A percentile compares a stretch with the other conserved stretches of the same genome.
phyloP scores from a whole-genome alignment of 2,329 filamentous ascomycete genomes.

The Nothophoma quercina region DNA sequence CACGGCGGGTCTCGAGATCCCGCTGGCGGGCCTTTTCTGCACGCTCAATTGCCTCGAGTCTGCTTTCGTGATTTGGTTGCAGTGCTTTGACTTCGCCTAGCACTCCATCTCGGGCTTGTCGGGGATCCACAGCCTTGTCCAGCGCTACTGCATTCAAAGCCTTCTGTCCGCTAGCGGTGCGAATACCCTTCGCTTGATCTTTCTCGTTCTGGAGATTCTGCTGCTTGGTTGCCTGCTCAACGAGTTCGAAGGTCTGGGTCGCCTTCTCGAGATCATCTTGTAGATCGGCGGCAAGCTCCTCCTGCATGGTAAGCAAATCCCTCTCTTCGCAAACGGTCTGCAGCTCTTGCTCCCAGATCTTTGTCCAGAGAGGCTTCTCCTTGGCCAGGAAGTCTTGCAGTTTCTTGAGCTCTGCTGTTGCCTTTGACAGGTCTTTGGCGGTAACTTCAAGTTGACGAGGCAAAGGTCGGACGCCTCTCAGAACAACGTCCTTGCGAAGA shows the following conservation, averaged over 20 bases:
- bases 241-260: constrained; percentile 88
- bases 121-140: constrained; percentile 70
- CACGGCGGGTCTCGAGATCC: constrained; percentile 78
- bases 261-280: constrained; percentile 96
- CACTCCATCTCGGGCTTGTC: constrained; percentile 86
- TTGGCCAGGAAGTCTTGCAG: constrained; percentile 90
- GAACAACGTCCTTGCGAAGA: constrained; percentile 94
- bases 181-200: constrained; percentile 55
- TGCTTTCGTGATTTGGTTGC: constrained; percentile 91
- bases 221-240: constrained; percentile 98
- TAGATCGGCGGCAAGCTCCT: constrained; percentile 90
- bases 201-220: constrained; percentile 80
- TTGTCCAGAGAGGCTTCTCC: constrained; percentile 97
- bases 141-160: constrained; percentile 44
- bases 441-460: constrained; percentile 90
- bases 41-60: constrained; percentile 95
- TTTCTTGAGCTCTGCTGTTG: constrained; percentile 87
- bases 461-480: constrained; percentile 87
- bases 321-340: constrained; percentile 95
- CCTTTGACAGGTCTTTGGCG: constrained; percentile 82
- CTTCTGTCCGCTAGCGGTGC: constrained; percentile 58
- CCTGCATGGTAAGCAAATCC: constrained; percentile 93
- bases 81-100: constrained; percentile 92
- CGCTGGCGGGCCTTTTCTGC: constrained; percentile 90
- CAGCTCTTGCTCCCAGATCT: constrained; percentile 98